A percentile compares a stretch with the other conserved stretches of the same genome.
Conservation (phyloP, 2,329 filamentous ascomycete species). For the Pestalotiopsis sp. region DNA sequence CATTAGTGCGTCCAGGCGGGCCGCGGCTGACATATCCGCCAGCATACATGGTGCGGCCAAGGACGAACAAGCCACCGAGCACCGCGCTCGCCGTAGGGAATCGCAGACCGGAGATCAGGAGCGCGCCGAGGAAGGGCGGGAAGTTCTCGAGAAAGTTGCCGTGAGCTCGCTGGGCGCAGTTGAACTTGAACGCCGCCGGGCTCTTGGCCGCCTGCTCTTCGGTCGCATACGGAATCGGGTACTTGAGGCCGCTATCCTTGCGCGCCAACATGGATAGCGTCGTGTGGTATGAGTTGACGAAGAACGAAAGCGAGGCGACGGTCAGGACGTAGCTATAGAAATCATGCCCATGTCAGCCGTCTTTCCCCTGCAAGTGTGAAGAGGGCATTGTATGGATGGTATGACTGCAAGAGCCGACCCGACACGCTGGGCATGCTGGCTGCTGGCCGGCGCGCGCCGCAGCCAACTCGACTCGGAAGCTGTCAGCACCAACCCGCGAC, state of each 20-base stretch:
- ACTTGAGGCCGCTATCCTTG: constrained; percentile 55
- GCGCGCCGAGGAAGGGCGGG: constrained; percentile 50
- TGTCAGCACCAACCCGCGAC: constrained; percentile 10
- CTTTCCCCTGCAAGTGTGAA: background rate
- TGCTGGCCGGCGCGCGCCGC: no score
- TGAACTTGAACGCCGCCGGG: constrained; percentile 59
- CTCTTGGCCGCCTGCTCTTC: constrained; percentile 58
- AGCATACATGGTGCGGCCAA: constrained; percentile 56
- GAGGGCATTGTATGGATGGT: background rate
- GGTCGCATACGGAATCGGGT: constrained; percentile 60
- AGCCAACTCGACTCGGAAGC: background rate
- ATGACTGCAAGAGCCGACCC: background rate
- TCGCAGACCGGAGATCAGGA: constrained; percentile 59
- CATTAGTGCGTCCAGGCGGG: constrained; percentile 47
- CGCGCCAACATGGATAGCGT: constrained; percentile 51
- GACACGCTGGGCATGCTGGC: background rate
- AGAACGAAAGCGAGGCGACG: constrained; percentile 57
- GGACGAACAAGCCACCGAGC: constrained; percentile 56
- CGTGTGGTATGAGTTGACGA: constrained; percentile 59
- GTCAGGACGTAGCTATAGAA: constrained; percentile 61
- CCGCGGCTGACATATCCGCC: constrained; percentile 55
- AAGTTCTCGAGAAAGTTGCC: constrained; percentile 67
- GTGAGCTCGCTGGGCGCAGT: constrained; percentile 62
- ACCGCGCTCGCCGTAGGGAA: constrained; percentile 54
- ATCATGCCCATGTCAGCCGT: constrained; percentile 8